Percentiles rank a stretch among this genome's conserved stretches.
These are phyloP conservation scores for Talaromyces albobiverticillius DNA, from an alignment of 2,329 filamentous ascomycete species.

Conservation along the genomic window DNA sequence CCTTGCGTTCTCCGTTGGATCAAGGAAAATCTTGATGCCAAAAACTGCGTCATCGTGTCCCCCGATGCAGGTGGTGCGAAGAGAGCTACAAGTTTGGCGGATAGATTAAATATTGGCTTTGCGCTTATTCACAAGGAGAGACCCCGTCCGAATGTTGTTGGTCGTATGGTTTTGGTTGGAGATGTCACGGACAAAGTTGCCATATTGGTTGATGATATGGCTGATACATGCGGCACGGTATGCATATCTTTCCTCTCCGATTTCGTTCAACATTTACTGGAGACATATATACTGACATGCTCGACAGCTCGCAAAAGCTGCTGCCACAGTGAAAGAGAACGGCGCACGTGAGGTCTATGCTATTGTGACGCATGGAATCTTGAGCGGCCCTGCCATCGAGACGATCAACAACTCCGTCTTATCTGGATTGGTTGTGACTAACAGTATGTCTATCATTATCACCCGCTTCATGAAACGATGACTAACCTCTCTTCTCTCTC, in stretches of 20 bases:
- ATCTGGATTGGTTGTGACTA: conserved; percentile 75
- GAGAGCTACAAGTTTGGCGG: conserved; percentile 59
- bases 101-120: conserved; percentile 84
- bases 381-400: conserved; percentile 83
- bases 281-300: neutral
- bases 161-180: conserved; percentile 92
- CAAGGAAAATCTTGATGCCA: conserved; percentile 72
- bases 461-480: conserved; percentile 63
- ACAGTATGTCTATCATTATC: conserved; percentile 1
- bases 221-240: conserved; percentile 82
- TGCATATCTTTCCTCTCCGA: neutral
- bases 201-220: conserved; percentile 97
- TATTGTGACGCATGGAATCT: conserved; percentile 90
- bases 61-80: conserved; percentile 94
- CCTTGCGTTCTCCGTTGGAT: conserved; percentile 91
- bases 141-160: conserved; percentile 84
- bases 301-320: conserved; percentile 68
- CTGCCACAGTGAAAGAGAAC: conserved; percentile 80
- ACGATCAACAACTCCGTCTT: conserved; percentile 76
- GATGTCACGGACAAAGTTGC: conserved; percentile 87
- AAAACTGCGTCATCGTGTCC: conserved; percentile 89
- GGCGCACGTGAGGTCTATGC: conserved; percentile 86
- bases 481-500: neutral
- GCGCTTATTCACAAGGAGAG: conserved; percentile 97
- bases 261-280: neutral